Conservation (phyloP, 2,329 filamentous ascomycete species). For the Stagonosporopsis cucurbitacearum region DNA sequence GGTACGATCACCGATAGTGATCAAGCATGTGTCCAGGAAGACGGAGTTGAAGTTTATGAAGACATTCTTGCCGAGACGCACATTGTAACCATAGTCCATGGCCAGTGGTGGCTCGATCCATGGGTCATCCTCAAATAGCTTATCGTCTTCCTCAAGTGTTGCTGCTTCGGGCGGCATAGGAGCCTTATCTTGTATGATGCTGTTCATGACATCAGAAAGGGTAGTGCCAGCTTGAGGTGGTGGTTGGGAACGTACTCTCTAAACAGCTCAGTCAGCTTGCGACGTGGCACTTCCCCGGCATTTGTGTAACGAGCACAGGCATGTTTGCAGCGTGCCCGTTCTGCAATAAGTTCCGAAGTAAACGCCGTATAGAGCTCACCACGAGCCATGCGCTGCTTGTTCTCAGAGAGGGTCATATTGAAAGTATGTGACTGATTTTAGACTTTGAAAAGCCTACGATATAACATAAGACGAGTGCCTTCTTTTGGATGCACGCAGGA, state of each 20-base stretch:
- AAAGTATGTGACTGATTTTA: not conserved
- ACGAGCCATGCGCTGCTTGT: slow-evolving; percentile 61
- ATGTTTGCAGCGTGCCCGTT: slow-evolving; percentile 66
- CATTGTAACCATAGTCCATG: slow-evolving; percentile 80
- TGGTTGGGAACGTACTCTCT: slow-evolving; percentile 65
- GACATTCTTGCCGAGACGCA: slow-evolving; percentile 72
- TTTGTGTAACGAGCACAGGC: slow-evolving; percentile 71
- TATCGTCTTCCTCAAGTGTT: slow-evolving; percentile 69
- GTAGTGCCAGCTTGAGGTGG: not conserved
- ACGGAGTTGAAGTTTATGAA: slow-evolving; percentile 79
- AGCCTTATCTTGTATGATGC: slow-evolving; percentile 66
- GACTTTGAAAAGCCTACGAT: not conserved
- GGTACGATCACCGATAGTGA: slow-evolving; percentile 78
- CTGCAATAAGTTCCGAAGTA: slow-evolving; percentile 69
- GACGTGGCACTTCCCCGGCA: slow-evolving; percentile 64
- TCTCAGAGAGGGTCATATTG: slow-evolving; percentile 41
- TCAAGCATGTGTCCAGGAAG: slow-evolving; percentile 77
- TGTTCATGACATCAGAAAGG: slow-evolving; percentile 45
- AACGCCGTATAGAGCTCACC: slow-evolving; percentile 80
- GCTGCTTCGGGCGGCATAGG: slow-evolving; percentile 67
- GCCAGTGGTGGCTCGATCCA: slow-evolving; percentile 74
- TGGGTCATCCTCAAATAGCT: slow-evolving; percentile 67
- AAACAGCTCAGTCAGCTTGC: slow-evolving; percentile 71
- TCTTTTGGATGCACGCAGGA: not conserved
- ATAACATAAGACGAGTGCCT: no score